Conservation (phyloP, 495 filamentous ascomycete genomes). For the Penicillium goetzii region DNA sequence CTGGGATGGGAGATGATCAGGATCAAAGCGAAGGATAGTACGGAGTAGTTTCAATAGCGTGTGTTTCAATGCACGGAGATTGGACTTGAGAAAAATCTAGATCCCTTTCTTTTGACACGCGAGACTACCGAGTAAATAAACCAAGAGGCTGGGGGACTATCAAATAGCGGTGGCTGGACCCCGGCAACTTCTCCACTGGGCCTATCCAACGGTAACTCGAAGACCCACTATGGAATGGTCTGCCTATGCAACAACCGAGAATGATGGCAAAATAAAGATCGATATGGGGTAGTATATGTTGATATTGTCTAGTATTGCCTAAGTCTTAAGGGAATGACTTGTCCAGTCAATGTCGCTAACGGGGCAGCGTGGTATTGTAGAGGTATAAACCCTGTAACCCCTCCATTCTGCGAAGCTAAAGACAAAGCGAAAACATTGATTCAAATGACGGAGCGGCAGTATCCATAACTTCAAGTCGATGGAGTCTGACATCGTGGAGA, state of each 20-base stretch:
- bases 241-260: constrained; percentile 7
- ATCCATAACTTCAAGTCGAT: too few relatives aligned
- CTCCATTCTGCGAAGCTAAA: not conserved
- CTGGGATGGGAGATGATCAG: constrained; percentile 1
- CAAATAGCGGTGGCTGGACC: constrained; percentile 37
- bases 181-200: constrained; percentile 4
- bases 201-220: not conserved
- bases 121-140: constrained; percentile 20
- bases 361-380: too few relatives aligned
- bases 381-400: not conserved
- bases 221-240: constrained; percentile 26
- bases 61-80: constrained; percentile 8
- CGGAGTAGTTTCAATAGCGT: not conserved
- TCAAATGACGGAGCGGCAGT: too few relatives aligned
- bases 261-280: not conserved
- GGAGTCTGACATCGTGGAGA: too few relatives aligned
- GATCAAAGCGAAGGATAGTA: not conserved
- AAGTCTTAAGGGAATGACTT: too few relatives aligned
- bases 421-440: not conserved
- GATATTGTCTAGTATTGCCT: not conserved
- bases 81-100: not conserved
- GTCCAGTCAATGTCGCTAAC: not conserved
- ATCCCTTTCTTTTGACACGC: constrained; percentile 16
- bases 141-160: constrained; percentile 31
- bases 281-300: not conserved